phyloP scores from a whole-genome alignment of 345 rosid species.

The Moricandia arvensis region DNA sequence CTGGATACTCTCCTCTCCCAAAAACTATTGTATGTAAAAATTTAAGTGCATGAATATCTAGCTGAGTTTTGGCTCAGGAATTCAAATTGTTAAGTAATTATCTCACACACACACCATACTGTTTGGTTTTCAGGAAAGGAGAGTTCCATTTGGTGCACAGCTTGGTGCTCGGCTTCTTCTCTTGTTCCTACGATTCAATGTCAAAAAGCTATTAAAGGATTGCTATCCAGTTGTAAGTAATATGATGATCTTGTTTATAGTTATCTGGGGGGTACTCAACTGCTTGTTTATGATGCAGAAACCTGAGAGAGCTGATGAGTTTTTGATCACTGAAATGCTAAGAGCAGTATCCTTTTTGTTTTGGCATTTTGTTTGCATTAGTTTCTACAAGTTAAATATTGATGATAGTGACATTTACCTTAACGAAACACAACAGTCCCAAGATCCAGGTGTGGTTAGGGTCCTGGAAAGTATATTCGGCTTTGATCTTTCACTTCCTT shows the following conservation, averaged over 20 bases:
- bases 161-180: slow-evolving; percentile 69
- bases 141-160: slow-evolving; percentile 50
- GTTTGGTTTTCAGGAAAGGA: slow-evolving; percentile 53
- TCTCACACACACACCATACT: not conserved
- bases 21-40: slow-evolving; percentile 43
- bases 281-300: slow-evolving; percentile 48
- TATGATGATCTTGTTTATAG: not conserved
- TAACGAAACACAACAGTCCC: slow-evolving; percentile 55
- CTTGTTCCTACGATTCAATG: slow-evolving; percentile 54
- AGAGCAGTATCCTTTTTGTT: slow-evolving; percentile 77
- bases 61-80: slow-evolving; percentile 1
- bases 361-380: not conserved
- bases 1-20: slow-evolving; percentile 49
- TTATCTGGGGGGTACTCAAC: not conserved
- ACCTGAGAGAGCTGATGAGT: slow-evolving; percentile 67
- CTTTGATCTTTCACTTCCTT: slow-evolving; percentile 75
- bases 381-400: not conserved
- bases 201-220: slow-evolving; percentile 53
- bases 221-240: slow-evolving; percentile 80
- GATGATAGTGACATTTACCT: slow-evolving; percentile 36
- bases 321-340: slow-evolving; percentile 77
- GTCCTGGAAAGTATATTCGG: slow-evolving; percentile 86
- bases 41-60: not conserved
- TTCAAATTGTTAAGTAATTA: not conserved
- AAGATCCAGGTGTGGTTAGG: slow-evolving; percentile 73